Conservation (phyloP, 2,329 filamentous ascomycete species). For the Phialophora chinensis region DNA sequence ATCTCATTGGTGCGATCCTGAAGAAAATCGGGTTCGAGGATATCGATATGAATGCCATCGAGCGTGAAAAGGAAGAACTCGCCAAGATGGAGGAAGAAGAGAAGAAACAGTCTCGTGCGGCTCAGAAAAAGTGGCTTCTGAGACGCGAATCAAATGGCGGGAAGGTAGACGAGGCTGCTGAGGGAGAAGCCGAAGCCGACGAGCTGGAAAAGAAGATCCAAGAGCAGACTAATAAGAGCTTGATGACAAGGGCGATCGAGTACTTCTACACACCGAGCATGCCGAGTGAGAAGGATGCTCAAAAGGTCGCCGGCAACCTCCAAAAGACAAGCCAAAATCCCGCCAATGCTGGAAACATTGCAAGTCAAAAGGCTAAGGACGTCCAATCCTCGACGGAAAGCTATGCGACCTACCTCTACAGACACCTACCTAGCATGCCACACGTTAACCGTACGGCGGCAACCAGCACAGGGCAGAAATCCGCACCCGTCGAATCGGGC, state of each 20-base stretch:
- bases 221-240: slow-evolving; percentile 40
- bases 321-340: slow-evolving; percentile 29
- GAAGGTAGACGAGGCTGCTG: slow-evolving; percentile 39
- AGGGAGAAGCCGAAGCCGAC: slow-evolving; percentile 39
- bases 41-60: slow-evolving; percentile 56
- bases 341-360: slow-evolving; percentile 23
- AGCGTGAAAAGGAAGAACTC: slow-evolving; percentile 52
- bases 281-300: slow-evolving; percentile 37
- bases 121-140: slow-evolving; percentile 36
- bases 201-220: slow-evolving; percentile 39
- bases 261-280: slow-evolving; percentile 39
- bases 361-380: slow-evolving; percentile 29
- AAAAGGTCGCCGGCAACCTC: slow-evolving; percentile 31
- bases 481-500: slow-evolving; percentile 21
- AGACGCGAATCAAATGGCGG: slow-evolving; percentile 37
- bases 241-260: slow-evolving; percentile 39
- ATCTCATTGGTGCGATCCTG: slow-evolving; percentile 70
- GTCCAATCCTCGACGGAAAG: slow-evolving; percentile 26
- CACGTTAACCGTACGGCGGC: slow-evolving; percentile 26
- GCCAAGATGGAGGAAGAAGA: slow-evolving; percentile 48
- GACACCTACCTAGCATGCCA: slow-evolving; percentile 37
- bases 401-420: slow-evolving; percentile 32
- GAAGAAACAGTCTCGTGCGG: slow-evolving; percentile 41
- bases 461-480: slow-evolving; percentile 19
- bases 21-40: slow-evolving; percentile 73